Evolutionary conservation across 1,284 basidiomycete genomes (phyloP).

Genomic region (Earliella scabrosa): DNA sequence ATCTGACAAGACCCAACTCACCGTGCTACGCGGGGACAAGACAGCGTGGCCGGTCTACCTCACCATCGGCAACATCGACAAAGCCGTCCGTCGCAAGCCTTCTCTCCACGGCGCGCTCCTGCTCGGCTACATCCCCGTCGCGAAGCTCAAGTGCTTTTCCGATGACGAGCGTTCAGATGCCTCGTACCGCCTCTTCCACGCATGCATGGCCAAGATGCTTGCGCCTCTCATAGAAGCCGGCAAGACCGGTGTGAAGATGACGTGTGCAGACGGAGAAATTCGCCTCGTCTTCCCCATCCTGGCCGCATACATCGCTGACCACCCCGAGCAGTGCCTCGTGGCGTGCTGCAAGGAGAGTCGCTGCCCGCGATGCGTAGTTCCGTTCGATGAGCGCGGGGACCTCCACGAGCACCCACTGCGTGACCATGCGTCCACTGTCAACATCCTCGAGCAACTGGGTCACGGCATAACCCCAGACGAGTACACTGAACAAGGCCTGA

Average conservation of each 20-base stretch:
- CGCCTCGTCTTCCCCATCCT: too few relatives aligned
- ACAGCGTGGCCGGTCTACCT: conserved; percentile 43
- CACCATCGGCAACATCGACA: conserved; percentile 45
- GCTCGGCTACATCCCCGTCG: conserved; percentile 38
- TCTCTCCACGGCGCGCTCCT: conserved; percentile 36
- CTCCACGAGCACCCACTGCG: not conserved
- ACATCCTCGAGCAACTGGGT: not conserved
- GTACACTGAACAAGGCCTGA: conserved; percentile 3
- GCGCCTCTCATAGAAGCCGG: conserved; percentile 23
- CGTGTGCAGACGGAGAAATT: conserved; percentile 22
- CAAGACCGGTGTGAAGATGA: conserved; percentile 25
- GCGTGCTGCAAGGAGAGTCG: conserved; percentile 25
- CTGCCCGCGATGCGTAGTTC: conserved; percentile 25
- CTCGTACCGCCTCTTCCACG: conserved; percentile 24
- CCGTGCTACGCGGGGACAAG: conserved; percentile 37
- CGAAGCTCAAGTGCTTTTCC: not conserved
- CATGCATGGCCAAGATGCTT: conserved; percentile 27
- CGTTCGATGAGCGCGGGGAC: not conserved
- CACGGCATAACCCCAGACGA: not conserved
- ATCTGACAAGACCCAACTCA: conserved; percentile 41
- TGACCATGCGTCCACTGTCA: not conserved
- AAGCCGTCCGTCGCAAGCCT: conserved; percentile 38
- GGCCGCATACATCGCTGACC: conserved; percentile 34
- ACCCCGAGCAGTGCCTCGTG: conserved; percentile 34
- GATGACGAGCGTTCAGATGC: not conserved